Evolutionary conservation across 805 yeast species (phyloP).

Genomic region (Kodamaea hsintzibuensis): DNA sequence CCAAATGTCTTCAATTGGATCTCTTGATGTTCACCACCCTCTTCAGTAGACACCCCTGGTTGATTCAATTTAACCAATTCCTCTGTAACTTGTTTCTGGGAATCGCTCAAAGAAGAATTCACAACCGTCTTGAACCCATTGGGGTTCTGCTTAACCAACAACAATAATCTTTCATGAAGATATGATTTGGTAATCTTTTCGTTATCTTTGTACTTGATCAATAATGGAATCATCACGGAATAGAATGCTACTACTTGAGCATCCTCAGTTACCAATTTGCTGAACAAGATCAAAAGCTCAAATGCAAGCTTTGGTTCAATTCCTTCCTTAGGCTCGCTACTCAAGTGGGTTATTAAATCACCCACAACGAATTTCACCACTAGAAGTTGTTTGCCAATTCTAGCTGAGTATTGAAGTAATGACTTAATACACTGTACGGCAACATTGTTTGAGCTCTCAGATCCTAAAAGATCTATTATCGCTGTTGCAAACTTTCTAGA

Average conservation of each 20-base stretch:
- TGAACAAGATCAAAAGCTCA: constrained; percentile 51
- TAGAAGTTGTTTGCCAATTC: constrained; percentile 28
- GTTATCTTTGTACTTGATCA: constrained; percentile 31
- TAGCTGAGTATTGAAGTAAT: constrained; percentile 42
- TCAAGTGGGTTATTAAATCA: constrained; percentile 35
- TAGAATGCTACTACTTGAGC: constrained; percentile 29
- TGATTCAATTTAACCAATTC: constrained; percentile 36
- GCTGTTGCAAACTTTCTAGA: constrained; percentile 21
- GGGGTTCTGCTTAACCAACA: constrained; percentile 46
- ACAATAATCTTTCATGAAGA: constrained; percentile 48
- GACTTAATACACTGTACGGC: constrained; percentile 61
- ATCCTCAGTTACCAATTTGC: constrained; percentile 25
- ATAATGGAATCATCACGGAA: constrained; percentile 36
- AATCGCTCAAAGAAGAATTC: constrained; percentile 32
- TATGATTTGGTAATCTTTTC: constrained; percentile 31
- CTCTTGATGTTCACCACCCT: constrained; percentile 17
- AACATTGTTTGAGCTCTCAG: constrained; percentile 25
- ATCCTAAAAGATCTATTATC: constrained; percentile 24
- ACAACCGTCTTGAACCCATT: constrained; percentile 51
- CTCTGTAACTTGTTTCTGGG: constrained; percentile 46
- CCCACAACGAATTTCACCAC: constrained; percentile 50
- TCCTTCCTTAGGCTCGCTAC: constrained; percentile 14
- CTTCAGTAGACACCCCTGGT: constrained; percentile 12
- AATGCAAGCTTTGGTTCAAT: constrained; percentile 31
- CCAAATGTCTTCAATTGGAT: constrained; percentile 56